phyloP scores from a whole-genome alignment of 805 yeast genomes.

The Zygoascus biomembranicola region DNA sequence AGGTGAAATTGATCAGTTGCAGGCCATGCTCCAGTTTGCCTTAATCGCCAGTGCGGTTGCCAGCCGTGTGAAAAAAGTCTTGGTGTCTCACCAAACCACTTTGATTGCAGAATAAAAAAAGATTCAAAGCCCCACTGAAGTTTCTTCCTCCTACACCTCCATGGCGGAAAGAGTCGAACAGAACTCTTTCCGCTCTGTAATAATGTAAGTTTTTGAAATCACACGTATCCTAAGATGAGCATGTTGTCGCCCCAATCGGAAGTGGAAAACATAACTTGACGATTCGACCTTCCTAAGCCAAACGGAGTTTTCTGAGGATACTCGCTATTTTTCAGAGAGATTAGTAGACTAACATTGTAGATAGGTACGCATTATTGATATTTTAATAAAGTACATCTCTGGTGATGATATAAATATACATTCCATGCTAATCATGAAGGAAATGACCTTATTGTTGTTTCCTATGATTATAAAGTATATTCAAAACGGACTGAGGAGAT shows the following conservation, averaged over 20 bases:
- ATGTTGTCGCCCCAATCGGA: slow-evolving; percentile 62
- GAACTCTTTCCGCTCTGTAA: background rate
- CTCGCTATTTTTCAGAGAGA: no score
- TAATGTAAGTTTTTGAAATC: background rate
- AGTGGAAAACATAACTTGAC: slow-evolving; percentile 49
- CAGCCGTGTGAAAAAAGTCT: background rate
- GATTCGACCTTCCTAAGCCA: slow-evolving; percentile 58
- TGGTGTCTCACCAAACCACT: background rate
- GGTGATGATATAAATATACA: slow-evolving; percentile 36
- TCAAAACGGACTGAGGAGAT: background rate
- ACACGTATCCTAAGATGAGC: background rate
- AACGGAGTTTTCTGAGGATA: slow-evolving; percentile 36
- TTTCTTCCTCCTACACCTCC: background rate
- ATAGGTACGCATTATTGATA: background rate
- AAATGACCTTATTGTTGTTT: background rate
- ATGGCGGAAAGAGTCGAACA: background rate
- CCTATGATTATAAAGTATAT: background rate
- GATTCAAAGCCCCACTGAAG: background rate
- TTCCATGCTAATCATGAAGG: slow-evolving; percentile 56
- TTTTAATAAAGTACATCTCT: slow-evolving; percentile 23
- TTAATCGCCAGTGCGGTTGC: no score
- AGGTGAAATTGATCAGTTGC: no score
- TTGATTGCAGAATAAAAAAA: background rate
- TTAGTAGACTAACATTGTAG: background rate
- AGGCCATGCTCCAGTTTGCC: no score